A percentile compares a stretch with the other conserved stretches of the same genome.
Conservation (phyloP, 331 rosid species). For the Malus hybrid region DNA sequence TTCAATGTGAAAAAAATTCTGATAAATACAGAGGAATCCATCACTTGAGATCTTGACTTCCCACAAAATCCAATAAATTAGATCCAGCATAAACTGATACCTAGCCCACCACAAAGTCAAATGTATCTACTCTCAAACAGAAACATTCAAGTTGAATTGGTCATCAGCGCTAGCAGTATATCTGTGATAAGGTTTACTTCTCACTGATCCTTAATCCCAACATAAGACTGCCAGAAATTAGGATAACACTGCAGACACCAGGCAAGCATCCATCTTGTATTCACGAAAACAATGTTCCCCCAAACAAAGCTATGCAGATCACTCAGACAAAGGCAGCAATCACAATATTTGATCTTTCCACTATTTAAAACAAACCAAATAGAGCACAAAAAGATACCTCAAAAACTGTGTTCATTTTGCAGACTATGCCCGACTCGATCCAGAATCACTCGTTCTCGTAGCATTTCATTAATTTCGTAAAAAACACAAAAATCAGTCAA, state of each 20-base stretch:
- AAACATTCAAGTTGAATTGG: conserved; percentile 20
- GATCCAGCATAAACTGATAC: conserved; percentile 17
- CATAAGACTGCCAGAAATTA: not conserved
- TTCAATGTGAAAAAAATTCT: conserved; percentile 38
- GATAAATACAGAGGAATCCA: conserved; percentile 36
- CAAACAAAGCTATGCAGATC: conserved; percentile 17
- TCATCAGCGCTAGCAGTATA: conserved; percentile 12
- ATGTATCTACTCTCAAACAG: conserved; percentile 20
- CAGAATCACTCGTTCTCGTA: conserved; percentile 16
- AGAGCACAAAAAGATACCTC: conserved; percentile 4
- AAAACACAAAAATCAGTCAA: conserved; percentile 13
- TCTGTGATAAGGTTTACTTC: conserved; percentile 4
- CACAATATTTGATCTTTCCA: conserved; percentile 13
- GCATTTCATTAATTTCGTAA: conserved; percentile 2
- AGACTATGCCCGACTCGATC: conserved; percentile 12
- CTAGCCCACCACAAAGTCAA: not conserved
- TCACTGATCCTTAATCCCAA: conserved; percentile 6
- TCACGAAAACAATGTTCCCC: conserved; percentile 15
- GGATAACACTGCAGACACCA: conserved; percentile 8
- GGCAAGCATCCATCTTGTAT: conserved; percentile 16
- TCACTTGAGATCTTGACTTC: conserved; percentile 27
- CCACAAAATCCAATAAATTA: conserved; percentile 5
- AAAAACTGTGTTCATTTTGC: conserved; percentile 6
- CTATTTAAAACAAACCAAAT: conserved; percentile 14
- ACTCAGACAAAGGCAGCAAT: conserved; percentile 9